Evolutionary conservation across 2,329 filamentous ascomycete genomes (phyloP), one percentile per base, ranked within the genome.

Genomic region (Phoma sp.): DNA sequence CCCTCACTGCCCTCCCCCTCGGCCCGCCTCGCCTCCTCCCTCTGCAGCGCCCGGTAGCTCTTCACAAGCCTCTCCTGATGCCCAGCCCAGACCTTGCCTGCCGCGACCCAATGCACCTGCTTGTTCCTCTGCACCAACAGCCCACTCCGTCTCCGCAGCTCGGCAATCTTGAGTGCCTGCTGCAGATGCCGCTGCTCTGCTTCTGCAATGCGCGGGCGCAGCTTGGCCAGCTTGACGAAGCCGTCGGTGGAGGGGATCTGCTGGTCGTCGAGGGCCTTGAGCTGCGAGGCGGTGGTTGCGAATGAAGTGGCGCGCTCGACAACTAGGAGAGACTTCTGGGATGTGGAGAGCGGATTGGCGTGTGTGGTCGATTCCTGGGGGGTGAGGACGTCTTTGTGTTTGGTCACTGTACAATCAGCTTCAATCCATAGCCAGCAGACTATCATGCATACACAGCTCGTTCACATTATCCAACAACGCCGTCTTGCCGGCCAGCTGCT

Each of bases 1-100:
- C 40, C 60, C 51, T 72, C 71, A 47, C 76, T 76, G 52, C 76
- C 76, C 49, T 79, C 81, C 55, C 80, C 81, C 57, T 84, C 83
- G 59, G 78, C 79, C 64, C 78, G 82, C 64, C 79, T 82, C 74
- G 78, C 79, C 69, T 92, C 90, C 43, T 80, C 79, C 66, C 89
- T 83, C 69, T 85, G 81, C 2, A 93, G 79, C 7, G 80, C 79
- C 48, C 84, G 82, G 76, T 95, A 91, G 7, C 86, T 83, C 56
- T 81, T 78, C 72, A 84, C 83, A 11, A 93, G 74, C 42, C 89
- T 80, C 28, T 84, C 81, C 74, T 96, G 89, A 68, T 88, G 86
- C 45, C 88, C 85, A 18, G 88, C 88, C 77, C 92, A 87, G 53
- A 84, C 83, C 62, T 86, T 84, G 0, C 88, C 88, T 62, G 85